Evolutionary conservation across 805 yeast genomes (phyloP).

Genomic region (Clavispora vitiphila): DNA sequence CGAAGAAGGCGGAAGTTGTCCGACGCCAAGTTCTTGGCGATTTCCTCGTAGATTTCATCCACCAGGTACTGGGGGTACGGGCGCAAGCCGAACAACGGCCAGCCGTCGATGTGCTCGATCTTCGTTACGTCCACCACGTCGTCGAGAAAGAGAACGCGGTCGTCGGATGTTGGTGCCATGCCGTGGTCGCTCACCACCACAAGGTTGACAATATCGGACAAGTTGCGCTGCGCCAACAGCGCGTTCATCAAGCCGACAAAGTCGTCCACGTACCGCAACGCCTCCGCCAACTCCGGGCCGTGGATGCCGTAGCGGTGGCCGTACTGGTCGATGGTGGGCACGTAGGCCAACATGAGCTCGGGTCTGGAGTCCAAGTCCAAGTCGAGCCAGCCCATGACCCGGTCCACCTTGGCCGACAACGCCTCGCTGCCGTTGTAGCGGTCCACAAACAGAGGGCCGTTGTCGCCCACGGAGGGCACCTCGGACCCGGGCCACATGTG

Average conservation of each 20-base stretch:
- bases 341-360: conserved; percentile 69
- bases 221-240: conserved; percentile 50
- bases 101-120: conserved; percentile 67
- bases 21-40: conserved; percentile 26
- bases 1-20: conserved; percentile 44
- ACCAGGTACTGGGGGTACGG: conserved; percentile 41
- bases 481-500: conserved; percentile 98
- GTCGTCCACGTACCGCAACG: conserved; percentile 59
- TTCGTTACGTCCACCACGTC: conserved; percentile 54
- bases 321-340: conserved; percentile 74
- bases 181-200: conserved; percentile 88
- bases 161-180: conserved; percentile 80
- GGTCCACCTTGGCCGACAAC: conserved; percentile 49
- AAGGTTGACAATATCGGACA: conserved; percentile 64
- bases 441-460: conserved; percentile 51
- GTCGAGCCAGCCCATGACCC: conserved; percentile 68
- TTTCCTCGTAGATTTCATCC: conserved; percentile 43
- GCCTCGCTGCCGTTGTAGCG: conserved; percentile 61
- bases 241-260: conserved; percentile 48
- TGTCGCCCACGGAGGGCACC: conserved; percentile 45
- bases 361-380: conserved; percentile 52
- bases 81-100: conserved; percentile 81
- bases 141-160: conserved; percentile 65
- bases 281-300: conserved; percentile 52
- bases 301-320: conserved; percentile 72